Conservation (phyloP, 2,329 filamentous ascomycete species). For the Sphaceloma murrayae region DNA sequence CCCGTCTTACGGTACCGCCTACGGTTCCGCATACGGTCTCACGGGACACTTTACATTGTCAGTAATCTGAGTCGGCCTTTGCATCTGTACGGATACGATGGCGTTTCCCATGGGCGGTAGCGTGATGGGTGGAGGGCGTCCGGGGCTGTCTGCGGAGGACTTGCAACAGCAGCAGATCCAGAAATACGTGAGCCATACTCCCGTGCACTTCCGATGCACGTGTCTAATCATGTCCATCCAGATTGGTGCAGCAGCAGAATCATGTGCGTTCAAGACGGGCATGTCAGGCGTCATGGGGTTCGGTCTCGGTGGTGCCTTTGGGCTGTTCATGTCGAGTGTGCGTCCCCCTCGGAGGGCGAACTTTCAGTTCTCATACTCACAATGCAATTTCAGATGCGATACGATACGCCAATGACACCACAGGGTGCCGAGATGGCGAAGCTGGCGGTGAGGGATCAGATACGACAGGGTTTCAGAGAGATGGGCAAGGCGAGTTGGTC, state of each 20-base stretch:
- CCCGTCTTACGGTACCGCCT: too few species aligned
- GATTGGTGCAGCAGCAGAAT: constrained; percentile 84
- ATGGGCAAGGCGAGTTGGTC: constrained; percentile 79
- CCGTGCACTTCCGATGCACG: constrained; percentile 5
- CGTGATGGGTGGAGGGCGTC: constrained; percentile 17
- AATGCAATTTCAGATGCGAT: constrained; percentile 64
- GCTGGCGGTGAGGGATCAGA: constrained; percentile 74
- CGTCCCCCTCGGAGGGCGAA: constrained; percentile 28
- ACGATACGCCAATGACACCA: constrained; percentile 52
- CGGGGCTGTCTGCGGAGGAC: constrained; percentile 25
- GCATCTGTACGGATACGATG: too few species aligned
- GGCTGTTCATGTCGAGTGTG: constrained; percentile 96
- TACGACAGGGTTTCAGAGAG: constrained; percentile 79
- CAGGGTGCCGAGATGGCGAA: constrained; percentile 45
- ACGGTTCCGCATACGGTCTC: too few species aligned
- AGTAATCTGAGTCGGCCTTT: too few species aligned
- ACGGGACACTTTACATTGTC: too few species aligned
- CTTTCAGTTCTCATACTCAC: background rate
- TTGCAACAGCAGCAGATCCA: constrained; percentile 41
- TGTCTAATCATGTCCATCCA: constrained; percentile 53
- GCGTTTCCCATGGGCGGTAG: constrained; percentile 22
- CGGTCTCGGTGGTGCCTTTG: constrained; percentile 85
- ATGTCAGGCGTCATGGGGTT: constrained; percentile 92
- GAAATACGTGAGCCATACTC: constrained; percentile 31
- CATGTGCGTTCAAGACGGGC: constrained; percentile 76